These are phyloP conservation scores for Colletotrichum filicis DNA, from an alignment of 2,329 filamentous ascomycete species.

Conservation along the genomic window DNA sequence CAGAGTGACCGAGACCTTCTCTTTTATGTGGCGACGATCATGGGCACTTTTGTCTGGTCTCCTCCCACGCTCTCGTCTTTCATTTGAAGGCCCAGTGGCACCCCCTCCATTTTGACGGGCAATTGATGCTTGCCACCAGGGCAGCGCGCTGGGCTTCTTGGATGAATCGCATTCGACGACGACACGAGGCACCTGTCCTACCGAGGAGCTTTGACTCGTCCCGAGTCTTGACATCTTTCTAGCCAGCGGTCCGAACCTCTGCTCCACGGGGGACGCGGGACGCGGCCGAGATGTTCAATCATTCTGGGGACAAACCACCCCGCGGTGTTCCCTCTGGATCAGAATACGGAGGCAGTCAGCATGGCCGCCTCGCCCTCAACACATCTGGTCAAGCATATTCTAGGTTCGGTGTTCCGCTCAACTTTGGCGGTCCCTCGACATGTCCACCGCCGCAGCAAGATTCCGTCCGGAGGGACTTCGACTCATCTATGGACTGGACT, in stretches of 20 bases:
- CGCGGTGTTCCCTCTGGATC: slow-evolving; percentile 42
- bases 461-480: slow-evolving; percentile 17
- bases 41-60: slow-evolving; percentile 49
- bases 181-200: slow-evolving; percentile 43
- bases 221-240: slow-evolving; percentile 45
- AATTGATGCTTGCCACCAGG: slow-evolving; percentile 43
- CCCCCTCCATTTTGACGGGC: slow-evolving; percentile 25
- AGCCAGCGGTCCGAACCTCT: slow-evolving; percentile 47
- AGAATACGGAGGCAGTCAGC: slow-evolving; percentile 21
- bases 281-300: slow-evolving; percentile 51
- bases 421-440: slow-evolving; percentile 41
- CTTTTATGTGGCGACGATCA: slow-evolving; percentile 47
- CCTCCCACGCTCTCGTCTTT: slow-evolving; percentile 45
- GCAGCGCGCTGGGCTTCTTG: slow-evolving; percentile 37
- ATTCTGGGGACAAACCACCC: slow-evolving; percentile 45
- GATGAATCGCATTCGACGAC: slow-evolving; percentile 35
- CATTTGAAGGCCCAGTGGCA: slow-evolving; percentile 42
- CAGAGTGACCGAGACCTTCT: slow-evolving; percentile 26
- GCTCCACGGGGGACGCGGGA: slow-evolving; percentile 43
- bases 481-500: slow-evolving; percentile 51
- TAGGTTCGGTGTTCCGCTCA: slow-evolving; percentile 45
- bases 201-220: slow-evolving; percentile 51
- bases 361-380: slow-evolving; percentile 38
- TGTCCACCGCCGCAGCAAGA: slow-evolving; percentile 36
- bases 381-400: slow-evolving; percentile 47